Base-by-base conservation (phyloP, 2,329 filamentous ascomycete species). In the Rhynchosporium graminicola region DNA sequence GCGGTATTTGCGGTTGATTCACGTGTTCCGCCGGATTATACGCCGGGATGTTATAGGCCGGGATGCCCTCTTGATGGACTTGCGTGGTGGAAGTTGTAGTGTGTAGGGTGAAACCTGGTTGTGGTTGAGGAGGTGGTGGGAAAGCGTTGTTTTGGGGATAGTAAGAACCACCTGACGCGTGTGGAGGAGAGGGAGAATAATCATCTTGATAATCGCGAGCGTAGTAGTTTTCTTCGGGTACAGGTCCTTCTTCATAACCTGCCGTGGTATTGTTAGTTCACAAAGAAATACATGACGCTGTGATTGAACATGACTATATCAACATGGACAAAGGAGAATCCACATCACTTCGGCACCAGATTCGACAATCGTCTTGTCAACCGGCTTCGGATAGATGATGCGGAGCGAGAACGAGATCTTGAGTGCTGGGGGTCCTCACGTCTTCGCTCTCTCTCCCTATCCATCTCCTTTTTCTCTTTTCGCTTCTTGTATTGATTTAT, bases 401-500 rank as follows among this genome's bases (percentile, higher is more conserved):
- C 62, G 50, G 72, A 73, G 61, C 61, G 65, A 62, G 71, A 69
- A 70, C 68, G 69, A 68, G 67, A 70, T 70, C 65, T 68, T 61
- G 70, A 73, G 69, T 70, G 67, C 62, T 70, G 70, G 71, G 71
- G 70, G 59, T 67, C 68, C 71, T 74, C 69, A 73, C 72, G 71
- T 73, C 71, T 73, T 63, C 70, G 70, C 67, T 73, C 72, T 56
- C 69, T 69, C 65, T 73, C 71, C 48, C 70, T 67, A 55, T 74
- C 72, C 75, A 75, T 65, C 72, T 76, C 68, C 74, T 75, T 67
- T 69, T 71, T 76, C 69, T 70, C 71, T 63, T 67, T 81, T 78
- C 72, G 75, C 69, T 85, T 80, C 63, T 81, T 79, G 64, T 82
- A 84, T 69, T 86, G 83, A 71, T 87, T 87, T 61, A 88, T 79